Evolutionary conservation across 805 yeast species (phyloP).

Genomic region (Ogataea nitratoaversa): DNA sequence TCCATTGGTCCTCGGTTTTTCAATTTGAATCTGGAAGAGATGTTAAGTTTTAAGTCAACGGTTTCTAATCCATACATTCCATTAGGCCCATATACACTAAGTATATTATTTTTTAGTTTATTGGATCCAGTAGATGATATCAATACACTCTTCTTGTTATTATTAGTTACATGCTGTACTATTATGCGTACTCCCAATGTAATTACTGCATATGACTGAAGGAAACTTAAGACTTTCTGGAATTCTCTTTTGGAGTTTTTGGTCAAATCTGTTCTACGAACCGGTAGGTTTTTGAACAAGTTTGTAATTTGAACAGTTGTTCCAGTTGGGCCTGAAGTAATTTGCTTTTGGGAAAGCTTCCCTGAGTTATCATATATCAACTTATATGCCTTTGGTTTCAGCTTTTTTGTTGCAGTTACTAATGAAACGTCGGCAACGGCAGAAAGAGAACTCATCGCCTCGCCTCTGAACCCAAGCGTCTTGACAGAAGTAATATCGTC

Average conservation of each 20-base stretch:
- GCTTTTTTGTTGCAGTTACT: constrained; percentile 42
- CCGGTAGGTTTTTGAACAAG: constrained; percentile 72
- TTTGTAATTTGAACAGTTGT: constrained; percentile 57
- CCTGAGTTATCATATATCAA: constrained; percentile 60
- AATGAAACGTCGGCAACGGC: constrained; percentile 47
- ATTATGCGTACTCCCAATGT: constrained; percentile 53
- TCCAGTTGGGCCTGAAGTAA: constrained; percentile 58
- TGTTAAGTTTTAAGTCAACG: constrained; percentile 39
- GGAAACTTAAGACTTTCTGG: constrained; percentile 53
- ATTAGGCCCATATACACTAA: constrained; percentile 66
- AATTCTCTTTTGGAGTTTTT: constrained; percentile 70
- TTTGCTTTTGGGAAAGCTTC: constrained; percentile 31
- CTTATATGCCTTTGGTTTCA: constrained; percentile 53
- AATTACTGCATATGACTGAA: constrained; percentile 69
- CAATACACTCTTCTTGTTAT: constrained; percentile 48
- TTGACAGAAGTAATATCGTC: constrained; percentile 47
- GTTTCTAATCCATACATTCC: constrained; percentile 56
- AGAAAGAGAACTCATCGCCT: constrained; percentile 70
- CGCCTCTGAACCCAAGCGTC: constrained; percentile 78
- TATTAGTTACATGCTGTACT: constrained; percentile 47
- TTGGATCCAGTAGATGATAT: constrained; percentile 54
- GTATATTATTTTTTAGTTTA: constrained; percentile 51
- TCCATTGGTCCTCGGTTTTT: constrained; percentile 25
- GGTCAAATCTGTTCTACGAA: constrained; percentile 67
- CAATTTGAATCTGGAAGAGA: constrained; percentile 28